Evolutionary conservation across 2,329 filamentous ascomycete genomes (phyloP).

Genomic region (Phaeosphaeriaceae sp.): DNA sequence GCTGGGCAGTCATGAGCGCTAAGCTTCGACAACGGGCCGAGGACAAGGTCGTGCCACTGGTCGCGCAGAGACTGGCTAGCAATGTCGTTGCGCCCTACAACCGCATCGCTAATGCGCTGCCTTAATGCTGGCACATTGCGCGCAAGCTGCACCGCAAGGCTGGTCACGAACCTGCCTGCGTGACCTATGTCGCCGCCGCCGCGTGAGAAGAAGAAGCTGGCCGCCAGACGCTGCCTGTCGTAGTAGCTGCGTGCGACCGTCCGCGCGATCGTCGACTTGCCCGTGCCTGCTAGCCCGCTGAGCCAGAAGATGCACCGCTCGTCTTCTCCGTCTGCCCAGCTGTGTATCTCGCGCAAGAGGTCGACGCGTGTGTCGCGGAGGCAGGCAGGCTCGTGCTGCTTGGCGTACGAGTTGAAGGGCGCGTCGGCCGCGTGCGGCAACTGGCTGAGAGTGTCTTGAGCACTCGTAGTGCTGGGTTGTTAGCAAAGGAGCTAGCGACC

Average conservation of each 20-base stretch:
- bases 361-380: conserved; percentile 28
- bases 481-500: no score
- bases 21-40: conserved; percentile 15
- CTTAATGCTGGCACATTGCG: conserved; percentile 6
- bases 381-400: conserved; percentile 29
- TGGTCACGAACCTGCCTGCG: conserved; percentile 21
- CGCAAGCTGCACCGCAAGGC: conserved; percentile 19
- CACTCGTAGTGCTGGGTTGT: no score
- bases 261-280: conserved; percentile 43
- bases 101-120: background rate
- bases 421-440: conserved; percentile 16
- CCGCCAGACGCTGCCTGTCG: conserved; percentile 10
- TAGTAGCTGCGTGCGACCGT: conserved; percentile 29
- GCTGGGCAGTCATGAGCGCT: background rate
- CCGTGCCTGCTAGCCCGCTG: conserved; percentile 37
- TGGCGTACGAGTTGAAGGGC: conserved; percentile 26
- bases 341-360: conserved; percentile 29
- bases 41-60: conserved; percentile 26
- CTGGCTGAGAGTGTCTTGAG: background rate
- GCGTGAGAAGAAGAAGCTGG: conserved; percentile 29
- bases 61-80: conserved; percentile 16
- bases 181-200: conserved; percentile 17
- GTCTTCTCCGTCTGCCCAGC: conserved; percentile 22
- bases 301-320: conserved; percentile 39
- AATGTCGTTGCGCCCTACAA: no score